Evolutionary conservation across 371 early-diverging fungal genomes (phyloP), one percentile per base, ranked within the genome.

Genomic region (Haplosporangium sp.): DNA sequence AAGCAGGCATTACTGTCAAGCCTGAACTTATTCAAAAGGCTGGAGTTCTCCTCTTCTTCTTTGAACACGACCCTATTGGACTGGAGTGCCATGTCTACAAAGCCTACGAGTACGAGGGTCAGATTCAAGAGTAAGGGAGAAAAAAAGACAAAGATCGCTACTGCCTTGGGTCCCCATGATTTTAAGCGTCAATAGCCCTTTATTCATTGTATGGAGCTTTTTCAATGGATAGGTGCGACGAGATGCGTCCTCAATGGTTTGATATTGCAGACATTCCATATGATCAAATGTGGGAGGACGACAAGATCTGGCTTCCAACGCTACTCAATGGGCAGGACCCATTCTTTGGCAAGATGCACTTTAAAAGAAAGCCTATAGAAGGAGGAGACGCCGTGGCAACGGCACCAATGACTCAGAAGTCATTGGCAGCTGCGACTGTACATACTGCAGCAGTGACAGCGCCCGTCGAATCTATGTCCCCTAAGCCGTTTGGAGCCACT

Each of bases 161-260:
- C 23, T 55, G 14, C 37, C 48, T 4, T n/a, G n/a, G n/a, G n/a
- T n/a, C n/a, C n/a, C n/a, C n/a, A n/a, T n/a, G n/a, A n/a, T n/a
- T n/a, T n/a, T n/a, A n/a, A n/a, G n/a, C n/a, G n/a, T n/a, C n/a
- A n/a, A n/a, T n/a, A n/a, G n/a, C 41, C 20, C 38, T 36, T 14
- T 36, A 9, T 36, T 18, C 10, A 12, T 54, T 20, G 13, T 5
- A n/a, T n/a, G n/a, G n/a, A n/a, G n/a, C n/a, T n/a, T n/a, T n/a
- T n/a, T n/a, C n/a, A n/a, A n/a, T n/a, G n/a, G 9, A 10, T 71
- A 87, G 88, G 53, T 85, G 87, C 10, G 90, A 89, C 14, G 90
- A 89, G 74, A 89, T 89, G 90, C 81, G 81, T 29, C 90, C 90
- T 6, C 74, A 88, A 65, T 89, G 89, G 90, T 89, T 85, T 46